Evolutionary conservation across 805 yeast species (phyloP).

Genomic region (Yamadazyma kitorensis): DNA sequence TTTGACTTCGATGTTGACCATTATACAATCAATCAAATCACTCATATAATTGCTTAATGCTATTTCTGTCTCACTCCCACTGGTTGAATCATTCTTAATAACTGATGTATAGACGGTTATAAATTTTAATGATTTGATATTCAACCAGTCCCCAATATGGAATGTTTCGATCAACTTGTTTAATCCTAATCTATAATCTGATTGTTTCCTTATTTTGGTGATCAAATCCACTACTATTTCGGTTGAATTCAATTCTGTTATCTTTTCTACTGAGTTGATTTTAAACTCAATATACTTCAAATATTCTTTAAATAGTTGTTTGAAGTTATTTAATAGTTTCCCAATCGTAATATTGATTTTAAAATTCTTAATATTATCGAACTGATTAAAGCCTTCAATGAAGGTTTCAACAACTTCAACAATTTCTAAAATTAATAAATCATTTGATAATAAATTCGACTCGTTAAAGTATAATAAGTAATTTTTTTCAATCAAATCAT

Average conservation of each 20-base stretch:
- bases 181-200: constrained; percentile 59
- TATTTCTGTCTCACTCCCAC: no score
- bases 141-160: constrained; percentile 68
- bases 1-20: constrained; percentile 60
- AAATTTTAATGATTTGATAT: constrained; percentile 51
- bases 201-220: constrained; percentile 61
- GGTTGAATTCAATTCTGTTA: constrained; percentile 67
- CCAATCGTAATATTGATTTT: constrained; percentile 7
- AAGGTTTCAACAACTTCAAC: constrained; percentile 41
- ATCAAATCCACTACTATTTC: constrained; percentile 72
- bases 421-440: constrained; percentile 35
- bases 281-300: constrained; percentile 54
- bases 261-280: constrained; percentile 40
- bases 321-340: constrained; percentile 5
- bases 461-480: constrained; percentile 12
- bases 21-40: constrained; percentile 75
- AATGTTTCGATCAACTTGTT: constrained; percentile 46
- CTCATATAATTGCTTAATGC: constrained; percentile 64
- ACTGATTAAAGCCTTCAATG: constrained; percentile 12
- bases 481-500: constrained; percentile 10
- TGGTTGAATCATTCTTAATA: constrained; percentile 30
- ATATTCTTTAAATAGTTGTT: constrained; percentile 49
- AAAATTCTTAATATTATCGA: constrained; percentile 12
- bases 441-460: constrained; percentile 20
- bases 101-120: constrained; percentile 48